Evolutionary conservation across 768 basidiomycete genomes (phyloP).

Genomic region (Russula compacta): DNA sequence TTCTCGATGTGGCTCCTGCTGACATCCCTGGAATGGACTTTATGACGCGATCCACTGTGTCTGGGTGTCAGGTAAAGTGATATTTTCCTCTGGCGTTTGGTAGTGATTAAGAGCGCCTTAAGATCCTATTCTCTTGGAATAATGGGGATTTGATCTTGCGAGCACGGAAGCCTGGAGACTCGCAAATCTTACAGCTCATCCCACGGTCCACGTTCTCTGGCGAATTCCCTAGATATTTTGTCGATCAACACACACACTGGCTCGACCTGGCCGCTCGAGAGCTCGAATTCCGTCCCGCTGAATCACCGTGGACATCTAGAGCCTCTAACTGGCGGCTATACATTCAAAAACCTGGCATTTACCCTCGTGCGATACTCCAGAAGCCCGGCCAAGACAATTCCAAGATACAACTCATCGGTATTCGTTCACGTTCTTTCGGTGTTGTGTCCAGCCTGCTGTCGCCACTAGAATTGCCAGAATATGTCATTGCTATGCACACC

Average conservation of each 20-base stretch:
- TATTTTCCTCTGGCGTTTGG: too few species aligned
- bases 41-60: conserved; percentile 1
- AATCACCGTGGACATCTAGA: conserved; percentile 25
- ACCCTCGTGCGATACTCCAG: neutral
- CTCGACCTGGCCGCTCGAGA: conserved; percentile 21
- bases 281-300: conserved; percentile 29
- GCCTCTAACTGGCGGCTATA: conserved; percentile 25
- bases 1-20: conserved; percentile 3
- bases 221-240: conserved; percentile 28
- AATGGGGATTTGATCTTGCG: neutral
- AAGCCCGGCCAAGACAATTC: neutral
- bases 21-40: conserved; percentile 4
- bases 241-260: conserved; percentile 30
- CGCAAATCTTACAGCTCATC: conserved; percentile 25
- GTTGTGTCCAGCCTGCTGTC: neutral
- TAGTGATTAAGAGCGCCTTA: neutral
- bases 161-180: neutral
- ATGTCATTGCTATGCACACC: neutral
- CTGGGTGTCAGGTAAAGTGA: neutral
- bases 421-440: conserved; percentile 1
- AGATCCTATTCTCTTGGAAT: neutral
- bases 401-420: neutral
- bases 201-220: conserved; percentile 24
- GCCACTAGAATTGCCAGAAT: neutral
- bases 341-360: neutral